phyloP scores from a whole-genome alignment of 176 grass and related monocot genomes.

The Oryza brachyantha region DNA sequence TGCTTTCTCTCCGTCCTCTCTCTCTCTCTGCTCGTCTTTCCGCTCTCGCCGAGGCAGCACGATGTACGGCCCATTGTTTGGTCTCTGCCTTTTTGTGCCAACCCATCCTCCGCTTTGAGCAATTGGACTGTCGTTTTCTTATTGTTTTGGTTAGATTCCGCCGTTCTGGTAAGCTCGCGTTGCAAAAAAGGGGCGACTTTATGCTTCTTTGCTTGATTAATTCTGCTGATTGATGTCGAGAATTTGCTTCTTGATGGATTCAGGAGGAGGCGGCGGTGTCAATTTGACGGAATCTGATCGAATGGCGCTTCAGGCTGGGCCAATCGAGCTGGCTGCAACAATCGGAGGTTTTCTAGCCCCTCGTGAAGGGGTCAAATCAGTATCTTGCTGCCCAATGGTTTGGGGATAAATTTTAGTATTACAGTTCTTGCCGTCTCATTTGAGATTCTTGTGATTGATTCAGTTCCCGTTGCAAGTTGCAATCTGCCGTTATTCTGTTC shows the following conservation, averaged over 20 bases:
- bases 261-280: background rate
- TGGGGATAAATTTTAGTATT: constrained; percentile 8
- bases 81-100: constrained; percentile 4
- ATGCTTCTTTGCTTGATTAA: background rate
- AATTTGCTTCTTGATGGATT: background rate
- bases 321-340: background rate
- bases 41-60: background rate
- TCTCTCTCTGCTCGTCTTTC: background rate
- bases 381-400: background rate
- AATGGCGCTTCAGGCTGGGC: constrained; percentile 1
- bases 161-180: constrained; percentile 2
- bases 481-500: background rate
- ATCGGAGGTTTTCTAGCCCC: background rate
- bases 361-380: constrained; percentile 9
- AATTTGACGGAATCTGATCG: constrained; percentile 1
- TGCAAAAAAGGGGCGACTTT: background rate
- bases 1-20: background rate
- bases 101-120: background rate
- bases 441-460: background rate
- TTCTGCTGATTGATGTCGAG: background rate
- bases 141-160: background rate
- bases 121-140: background rate
- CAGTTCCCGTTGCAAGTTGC: background rate
- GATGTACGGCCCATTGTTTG: constrained; percentile 20
- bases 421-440: background rate